phyloP scores from a whole-genome alignment of 805 yeast species.

The Ogataea pilisensis region DNA sequence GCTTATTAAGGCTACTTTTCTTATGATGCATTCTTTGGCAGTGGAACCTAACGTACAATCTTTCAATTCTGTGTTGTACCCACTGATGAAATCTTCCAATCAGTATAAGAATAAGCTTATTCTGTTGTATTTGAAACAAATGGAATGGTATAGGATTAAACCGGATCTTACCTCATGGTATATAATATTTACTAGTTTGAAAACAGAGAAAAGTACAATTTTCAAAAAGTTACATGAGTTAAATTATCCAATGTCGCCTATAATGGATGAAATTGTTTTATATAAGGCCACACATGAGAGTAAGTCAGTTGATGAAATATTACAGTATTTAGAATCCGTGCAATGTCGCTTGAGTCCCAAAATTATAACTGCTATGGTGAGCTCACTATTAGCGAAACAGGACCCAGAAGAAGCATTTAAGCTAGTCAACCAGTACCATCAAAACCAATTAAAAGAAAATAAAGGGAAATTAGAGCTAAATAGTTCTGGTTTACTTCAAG shows the following conservation, averaged over 20 bases:
- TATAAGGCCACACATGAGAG: constrained; percentile 3
- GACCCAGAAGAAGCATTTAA: constrained; percentile 15
- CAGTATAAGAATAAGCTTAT: constrained; percentile 8
- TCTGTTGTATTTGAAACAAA: constrained; percentile 14
- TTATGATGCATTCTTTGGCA: constrained; percentile 4
- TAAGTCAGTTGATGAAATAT: constrained; percentile 4
- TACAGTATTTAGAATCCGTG: neutral
- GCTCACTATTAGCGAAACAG: constrained; percentile 5
- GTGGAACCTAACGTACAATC: constrained; percentile 15
- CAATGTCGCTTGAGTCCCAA: constrained; percentile 2
- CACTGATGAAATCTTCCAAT: constrained; percentile 9
- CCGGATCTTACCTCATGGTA: constrained; percentile 23
- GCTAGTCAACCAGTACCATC: constrained; percentile 3
- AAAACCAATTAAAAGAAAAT: neutral
- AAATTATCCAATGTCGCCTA: constrained; percentile 9
- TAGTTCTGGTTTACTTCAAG: constrained; percentile 1
- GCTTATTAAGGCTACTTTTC: constrained; percentile 6
- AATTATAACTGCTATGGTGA: constrained; percentile 10
- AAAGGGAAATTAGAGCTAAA: too few species aligned
- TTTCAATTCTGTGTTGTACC: constrained; percentile 14
- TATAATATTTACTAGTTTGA: constrained; percentile 13
- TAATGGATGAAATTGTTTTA: constrained; percentile 9
- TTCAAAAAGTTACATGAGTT: constrained; percentile 8
- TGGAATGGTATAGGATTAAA: constrained; percentile 7
- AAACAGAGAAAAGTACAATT: constrained; percentile 6